A percentile compares a stretch with the other conserved stretches of the same genome.
Evolutionary conservation across 495 filamentous ascomycete genomes (phyloP).

Genomic region (Neurospora sp.): DNA sequence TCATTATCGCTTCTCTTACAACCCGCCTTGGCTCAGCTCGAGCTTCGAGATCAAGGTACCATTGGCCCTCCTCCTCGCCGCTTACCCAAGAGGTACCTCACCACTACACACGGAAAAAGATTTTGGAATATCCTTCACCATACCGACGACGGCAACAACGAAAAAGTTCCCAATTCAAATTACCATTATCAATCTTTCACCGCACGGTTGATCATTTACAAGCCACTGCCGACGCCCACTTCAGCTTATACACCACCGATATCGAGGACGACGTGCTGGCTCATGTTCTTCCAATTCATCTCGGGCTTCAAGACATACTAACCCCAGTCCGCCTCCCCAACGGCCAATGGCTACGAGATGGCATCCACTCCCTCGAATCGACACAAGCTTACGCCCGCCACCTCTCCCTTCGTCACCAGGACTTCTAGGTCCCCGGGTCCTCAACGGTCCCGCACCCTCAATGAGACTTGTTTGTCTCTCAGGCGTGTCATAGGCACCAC

Average conservation of each 20-base stretch:
- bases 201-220: not conserved
- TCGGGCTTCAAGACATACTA: not conserved
- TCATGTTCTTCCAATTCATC: not conserved
- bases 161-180: not conserved
- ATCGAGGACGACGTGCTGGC: not conserved
- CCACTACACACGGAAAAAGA: not conserved
- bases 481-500: conserved; percentile 83
- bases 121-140: not conserved
- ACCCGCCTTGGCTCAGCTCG: not conserved
- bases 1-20: not conserved
- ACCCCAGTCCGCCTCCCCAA: not conserved
- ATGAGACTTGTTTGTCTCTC: conserved; percentile 53
- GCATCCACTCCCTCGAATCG: conserved; percentile 48
- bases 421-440: conserved; percentile 52
- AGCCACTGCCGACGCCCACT: not conserved
- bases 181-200: not conserved
- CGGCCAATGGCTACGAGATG: conserved; percentile 46
- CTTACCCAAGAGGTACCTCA: not conserved
- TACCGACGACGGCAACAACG: not conserved
- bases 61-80: not conserved
- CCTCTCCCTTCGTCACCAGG: conserved; percentile 58
- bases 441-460: conserved; percentile 20
- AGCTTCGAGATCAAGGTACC: not conserved
- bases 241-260: not conserved
- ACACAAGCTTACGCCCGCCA: conserved; percentile 71